These are phyloP conservation scores for Naganishia friedmannii DNA, from an alignment of 768 basidiomycete genomes.

Conservation along the genomic window DNA sequence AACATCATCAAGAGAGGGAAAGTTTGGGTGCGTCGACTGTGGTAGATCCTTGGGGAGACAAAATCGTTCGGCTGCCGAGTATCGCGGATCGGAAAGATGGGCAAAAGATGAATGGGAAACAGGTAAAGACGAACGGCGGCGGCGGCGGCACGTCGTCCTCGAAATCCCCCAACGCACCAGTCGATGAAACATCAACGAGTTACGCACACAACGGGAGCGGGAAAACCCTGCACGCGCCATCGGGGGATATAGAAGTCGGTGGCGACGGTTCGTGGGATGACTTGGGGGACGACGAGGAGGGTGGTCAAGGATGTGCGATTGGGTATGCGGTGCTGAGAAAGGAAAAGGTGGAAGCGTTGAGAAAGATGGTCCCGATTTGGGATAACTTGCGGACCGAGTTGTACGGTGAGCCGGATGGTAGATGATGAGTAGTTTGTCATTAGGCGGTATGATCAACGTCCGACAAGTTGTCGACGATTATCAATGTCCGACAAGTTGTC, in stretches of 20 bases:
- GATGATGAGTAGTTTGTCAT: no score
- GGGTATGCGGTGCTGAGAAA: conserved; percentile 18
- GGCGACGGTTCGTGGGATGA: conserved; percentile 6
- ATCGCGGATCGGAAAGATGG: conserved; percentile 18
- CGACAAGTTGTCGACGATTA: no score
- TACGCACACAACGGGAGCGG: conserved; percentile 9
- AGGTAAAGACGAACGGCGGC: background rate
- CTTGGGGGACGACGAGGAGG: conserved; percentile 1
- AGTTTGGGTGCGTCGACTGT: conserved; percentile 14
- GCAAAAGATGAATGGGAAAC: conserved; percentile 6
- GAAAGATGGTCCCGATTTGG: conserved; percentile 13
- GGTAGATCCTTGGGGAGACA: conserved; percentile 24
- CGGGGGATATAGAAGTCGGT: conserved; percentile 1
- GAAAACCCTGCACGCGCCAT: background rate
- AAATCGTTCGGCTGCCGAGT: conserved; percentile 12
- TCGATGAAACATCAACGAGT: background rate
- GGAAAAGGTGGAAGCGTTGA: conserved; percentile 7
- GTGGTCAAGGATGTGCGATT: conserved; percentile 14
- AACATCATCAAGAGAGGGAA: conserved; percentile 24
- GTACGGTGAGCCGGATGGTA: conserved; percentile 12
- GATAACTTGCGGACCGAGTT: conserved; percentile 12
- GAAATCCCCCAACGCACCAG: conserved; percentile 1
- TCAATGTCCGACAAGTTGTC: no score
- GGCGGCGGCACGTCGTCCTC: no score
- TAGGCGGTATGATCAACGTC: no score